phyloP scores from a whole-genome alignment of 2,329 filamentous ascomycete genomes.

The Capronia coronata region DNA sequence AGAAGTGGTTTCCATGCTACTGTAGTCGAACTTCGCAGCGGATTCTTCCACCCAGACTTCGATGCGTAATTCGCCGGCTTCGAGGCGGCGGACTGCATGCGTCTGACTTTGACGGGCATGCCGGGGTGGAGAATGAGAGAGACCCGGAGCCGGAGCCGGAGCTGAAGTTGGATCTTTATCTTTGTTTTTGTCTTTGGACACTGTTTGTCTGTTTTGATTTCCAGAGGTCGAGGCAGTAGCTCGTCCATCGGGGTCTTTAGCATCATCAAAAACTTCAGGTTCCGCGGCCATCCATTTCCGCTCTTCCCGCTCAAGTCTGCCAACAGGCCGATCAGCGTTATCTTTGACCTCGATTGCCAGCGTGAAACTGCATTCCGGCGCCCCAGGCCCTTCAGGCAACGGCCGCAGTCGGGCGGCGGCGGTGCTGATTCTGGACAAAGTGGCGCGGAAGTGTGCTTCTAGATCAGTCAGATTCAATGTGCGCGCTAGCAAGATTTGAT shows the following conservation, averaged over 20 bases:
- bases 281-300: conserved; percentile 58
- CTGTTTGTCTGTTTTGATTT: neutral
- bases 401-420: conserved; percentile 31
- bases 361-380: conserved; percentile 44
- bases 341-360: conserved; percentile 45
- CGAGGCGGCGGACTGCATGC: conserved; percentile 56
- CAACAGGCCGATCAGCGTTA: conserved; percentile 42
- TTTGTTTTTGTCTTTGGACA: too few relatives aligned
- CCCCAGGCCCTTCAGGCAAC: conserved; percentile 21
- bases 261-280: conserved; percentile 36
- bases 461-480: conserved; percentile 36
- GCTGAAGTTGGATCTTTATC: too few relatives aligned
- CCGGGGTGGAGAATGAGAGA: too few relatives aligned
- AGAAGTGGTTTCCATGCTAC: neutral
- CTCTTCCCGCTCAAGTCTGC: conserved; percentile 41
- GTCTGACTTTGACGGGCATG: too few relatives aligned
- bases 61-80: conserved; percentile 59
- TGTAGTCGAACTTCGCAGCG: conserved; percentile 43
- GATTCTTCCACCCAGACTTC: conserved; percentile 66
- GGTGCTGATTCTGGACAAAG: conserved; percentile 40
- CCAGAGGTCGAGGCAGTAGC: neutral
- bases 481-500: too few relatives aligned
- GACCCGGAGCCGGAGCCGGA: too few relatives aligned
- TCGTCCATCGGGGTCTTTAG: neutral
- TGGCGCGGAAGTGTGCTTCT: conserved; percentile 45